Percentiles rank a stretch among this genome's conserved stretches.
Evolutionary conservation across 331 rosid genomes (phyloP).

Genomic region (Quercus phellos): DNA sequence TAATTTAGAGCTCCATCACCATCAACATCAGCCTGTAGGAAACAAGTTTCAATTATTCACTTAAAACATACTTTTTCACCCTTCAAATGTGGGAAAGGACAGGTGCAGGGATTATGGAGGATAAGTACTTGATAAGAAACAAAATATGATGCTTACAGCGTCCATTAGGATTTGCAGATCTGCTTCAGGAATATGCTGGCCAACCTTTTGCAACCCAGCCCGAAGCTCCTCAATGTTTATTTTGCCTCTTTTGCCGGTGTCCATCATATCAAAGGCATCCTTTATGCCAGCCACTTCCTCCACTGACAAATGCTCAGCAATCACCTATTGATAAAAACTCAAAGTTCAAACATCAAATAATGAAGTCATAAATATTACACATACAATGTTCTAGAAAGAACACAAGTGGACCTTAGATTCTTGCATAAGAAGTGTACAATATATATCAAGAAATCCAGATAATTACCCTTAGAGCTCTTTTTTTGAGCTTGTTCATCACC

Average conservation of each 20-base stretch:
- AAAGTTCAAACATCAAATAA: background rate
- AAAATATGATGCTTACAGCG: slow-evolving; percentile 34
- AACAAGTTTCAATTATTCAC: background rate
- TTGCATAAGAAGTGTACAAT: background rate
- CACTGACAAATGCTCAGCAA: slow-evolving; percentile 53
- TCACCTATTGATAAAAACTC: slow-evolving; percentile 30
- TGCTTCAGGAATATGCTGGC: slow-evolving; percentile 51
- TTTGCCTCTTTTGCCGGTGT: slow-evolving; percentile 38
- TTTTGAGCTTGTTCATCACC: slow-evolving; percentile 57
- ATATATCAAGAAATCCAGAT: background rate
- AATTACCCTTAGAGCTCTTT: slow-evolving; percentile 55
- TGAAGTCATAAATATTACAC: background rate
- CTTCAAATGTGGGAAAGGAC: background rate
- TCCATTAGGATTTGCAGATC: slow-evolving; percentile 55
- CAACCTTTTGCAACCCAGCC: slow-evolving; percentile 43
- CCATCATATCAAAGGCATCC: slow-evolving; percentile 55
- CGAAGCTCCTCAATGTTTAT: slow-evolving; percentile 46
- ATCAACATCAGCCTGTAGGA: slow-evolving; percentile 46
- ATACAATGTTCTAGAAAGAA: background rate
- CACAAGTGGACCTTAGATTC: background rate
- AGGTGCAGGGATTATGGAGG: background rate
- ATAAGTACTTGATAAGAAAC: background rate
- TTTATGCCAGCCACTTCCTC: slow-evolving; percentile 61
- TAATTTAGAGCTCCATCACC: slow-evolving; percentile 50
- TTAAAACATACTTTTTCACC: no score